Conservation (phyloP, 345 rosid genomes). For the Bretschneidera sinensis region DNA sequence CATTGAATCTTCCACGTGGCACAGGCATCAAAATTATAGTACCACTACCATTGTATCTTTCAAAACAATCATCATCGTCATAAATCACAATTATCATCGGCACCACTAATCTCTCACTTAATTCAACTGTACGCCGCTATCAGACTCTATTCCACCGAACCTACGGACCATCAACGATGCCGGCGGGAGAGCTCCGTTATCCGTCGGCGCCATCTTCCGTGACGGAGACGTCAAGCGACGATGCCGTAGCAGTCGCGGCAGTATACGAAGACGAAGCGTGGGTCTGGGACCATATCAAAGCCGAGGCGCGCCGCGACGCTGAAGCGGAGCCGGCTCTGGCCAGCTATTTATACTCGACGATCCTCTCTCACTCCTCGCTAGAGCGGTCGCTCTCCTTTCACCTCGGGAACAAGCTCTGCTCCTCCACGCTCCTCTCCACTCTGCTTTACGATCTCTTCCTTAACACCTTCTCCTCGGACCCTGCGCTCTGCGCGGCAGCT, state of each 20-base stretch:
- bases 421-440: constrained; percentile 91
- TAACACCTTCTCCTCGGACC: constrained; percentile 72
- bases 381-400: constrained; percentile 89
- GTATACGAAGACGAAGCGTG: constrained; percentile 56
- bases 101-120: not conserved
- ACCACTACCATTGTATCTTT: too few relatives aligned
- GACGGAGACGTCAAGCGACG: constrained; percentile 15
- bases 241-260: constrained; percentile 13
- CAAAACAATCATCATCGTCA: too few relatives aligned
- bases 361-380: constrained; percentile 83
- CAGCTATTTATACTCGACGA: constrained; percentile 91
- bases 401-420: constrained; percentile 94
- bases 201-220: constrained; percentile 25
- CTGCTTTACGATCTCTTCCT: constrained; percentile 91
- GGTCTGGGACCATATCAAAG: constrained; percentile 85
- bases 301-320: constrained; percentile 88
- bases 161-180: constrained; percentile 28
- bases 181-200: constrained; percentile 52
- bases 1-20: too few relatives aligned
- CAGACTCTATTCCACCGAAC: too few relatives aligned
- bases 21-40: too few relatives aligned
- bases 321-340: constrained; percentile 95
- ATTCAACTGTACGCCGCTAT: too few relatives aligned
- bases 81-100: not conserved
- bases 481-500: constrained; percentile 67